These are phyloP conservation scores for Digitaria exilis DNA, from an alignment of 202 grass and related monocot genomes.

Conservation along the genomic window DNA sequence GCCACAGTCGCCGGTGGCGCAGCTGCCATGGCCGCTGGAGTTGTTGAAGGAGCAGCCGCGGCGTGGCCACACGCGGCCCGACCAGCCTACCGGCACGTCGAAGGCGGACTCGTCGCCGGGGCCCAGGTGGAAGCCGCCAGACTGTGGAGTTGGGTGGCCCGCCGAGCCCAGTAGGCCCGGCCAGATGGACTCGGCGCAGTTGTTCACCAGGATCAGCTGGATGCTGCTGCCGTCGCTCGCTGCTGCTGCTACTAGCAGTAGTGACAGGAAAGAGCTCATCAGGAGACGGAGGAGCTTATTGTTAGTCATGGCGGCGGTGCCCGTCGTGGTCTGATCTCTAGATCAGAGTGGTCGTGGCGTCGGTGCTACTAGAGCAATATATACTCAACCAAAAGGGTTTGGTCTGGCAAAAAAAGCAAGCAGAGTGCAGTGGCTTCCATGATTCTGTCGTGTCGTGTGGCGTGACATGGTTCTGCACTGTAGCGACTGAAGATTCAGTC, in stretches of 20 bases:
- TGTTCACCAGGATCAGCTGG: slow-evolving; percentile 93
- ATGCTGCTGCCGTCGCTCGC: not conserved
- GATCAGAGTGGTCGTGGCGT: too few species aligned
- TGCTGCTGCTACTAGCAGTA: too few species aligned
- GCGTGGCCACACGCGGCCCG: slow-evolving; percentile 77
- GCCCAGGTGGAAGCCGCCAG: slow-evolving; percentile 77
- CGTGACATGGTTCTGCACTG: too few species aligned
- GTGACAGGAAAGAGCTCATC: too few species aligned
- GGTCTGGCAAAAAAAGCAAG: not conserved
- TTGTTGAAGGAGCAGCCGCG: slow-evolving; percentile 73
- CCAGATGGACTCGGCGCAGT: slow-evolving; percentile 83
- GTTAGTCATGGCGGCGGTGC: too few species aligned
- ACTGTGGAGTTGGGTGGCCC: slow-evolving; percentile 58
- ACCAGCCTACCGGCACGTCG: slow-evolving; percentile 69
- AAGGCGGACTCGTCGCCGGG: slow-evolving; percentile 58
- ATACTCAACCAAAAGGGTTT: not conserved
- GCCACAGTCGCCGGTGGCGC: slow-evolving; percentile 77
- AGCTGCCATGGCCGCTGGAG: slow-evolving; percentile 45
- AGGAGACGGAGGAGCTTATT: not conserved
- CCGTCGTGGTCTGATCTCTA: not conserved
- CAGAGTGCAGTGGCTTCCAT: not conserved
- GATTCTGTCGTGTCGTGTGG: not conserved
- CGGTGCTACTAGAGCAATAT: too few species aligned
- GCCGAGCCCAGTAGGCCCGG: slow-evolving; percentile 64
- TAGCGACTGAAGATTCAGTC: not conserved